phyloP scores from a whole-genome alignment of 805 yeast species.

The Suhomyces sp. region DNA sequence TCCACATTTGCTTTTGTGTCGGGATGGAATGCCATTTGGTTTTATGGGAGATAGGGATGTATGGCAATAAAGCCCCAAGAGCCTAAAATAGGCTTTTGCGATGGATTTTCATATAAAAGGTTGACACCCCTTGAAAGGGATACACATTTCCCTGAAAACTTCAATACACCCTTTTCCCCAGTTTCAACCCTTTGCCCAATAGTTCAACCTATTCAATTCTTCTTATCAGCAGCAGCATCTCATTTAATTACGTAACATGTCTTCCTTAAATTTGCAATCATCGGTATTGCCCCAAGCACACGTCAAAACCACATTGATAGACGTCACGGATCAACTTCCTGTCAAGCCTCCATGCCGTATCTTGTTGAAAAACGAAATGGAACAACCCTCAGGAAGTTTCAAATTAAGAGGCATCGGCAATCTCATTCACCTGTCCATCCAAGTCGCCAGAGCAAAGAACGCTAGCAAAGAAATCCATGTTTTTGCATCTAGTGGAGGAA shows the following conservation, averaged over 20 bases:
- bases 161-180: too few species aligned
- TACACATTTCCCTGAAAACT: too few species aligned
- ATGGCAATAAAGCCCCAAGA: too few species aligned
- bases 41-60: too few species aligned
- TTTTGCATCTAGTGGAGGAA: slow-evolving; percentile 56
- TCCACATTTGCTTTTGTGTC: slow-evolving; percentile 3
- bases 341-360: slow-evolving; percentile 37
- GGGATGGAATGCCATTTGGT: neutral
- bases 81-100: too few species aligned
- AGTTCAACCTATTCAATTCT: too few species aligned
- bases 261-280: slow-evolving; percentile 7
- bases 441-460: slow-evolving; percentile 18
- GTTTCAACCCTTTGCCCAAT: too few species aligned
- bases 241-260: slow-evolving; percentile 3
- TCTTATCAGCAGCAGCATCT: too few species aligned
- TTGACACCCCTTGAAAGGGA: too few species aligned
- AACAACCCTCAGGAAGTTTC: slow-evolving; percentile 59
- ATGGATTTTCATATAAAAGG: too few species aligned
- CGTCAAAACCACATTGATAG: slow-evolving; percentile 38
- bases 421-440: slow-evolving; percentile 36
- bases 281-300: slow-evolving; percentile 19
- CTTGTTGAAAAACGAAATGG: slow-evolving; percentile 48
- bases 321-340: slow-evolving; percentile 31
- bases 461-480: slow-evolving; percentile 36
- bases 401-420: slow-evolving; percentile 57